These are phyloP conservation scores for Psilocybe sp. DNA, from an alignment of 768 basidiomycete species.

Conservation along the genomic window DNA sequence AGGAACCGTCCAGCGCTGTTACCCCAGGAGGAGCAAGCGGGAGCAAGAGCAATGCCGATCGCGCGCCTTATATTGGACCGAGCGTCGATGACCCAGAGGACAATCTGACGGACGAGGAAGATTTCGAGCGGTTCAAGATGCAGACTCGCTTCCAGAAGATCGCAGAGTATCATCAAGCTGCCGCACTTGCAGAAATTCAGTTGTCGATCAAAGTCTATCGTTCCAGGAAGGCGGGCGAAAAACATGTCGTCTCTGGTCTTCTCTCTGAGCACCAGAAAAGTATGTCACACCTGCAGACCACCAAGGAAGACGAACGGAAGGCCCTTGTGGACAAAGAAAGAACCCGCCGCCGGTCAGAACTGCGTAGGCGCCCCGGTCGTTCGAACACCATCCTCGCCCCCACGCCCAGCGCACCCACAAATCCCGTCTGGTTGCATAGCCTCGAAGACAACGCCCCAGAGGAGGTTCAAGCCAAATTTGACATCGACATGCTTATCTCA, in stretches of 20 bases:
- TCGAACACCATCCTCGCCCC: constrained; percentile 19
- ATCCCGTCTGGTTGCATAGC: constrained; percentile 15
- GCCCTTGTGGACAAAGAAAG: too few relatives aligned
- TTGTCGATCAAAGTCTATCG: constrained; percentile 34
- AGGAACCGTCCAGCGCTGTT: too few relatives aligned
- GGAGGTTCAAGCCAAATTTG: constrained; percentile 10
- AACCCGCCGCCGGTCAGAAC: too few relatives aligned
- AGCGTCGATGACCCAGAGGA: not conserved
- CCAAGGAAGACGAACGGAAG: constrained; percentile 34
- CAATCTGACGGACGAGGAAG: constrained; percentile 26
- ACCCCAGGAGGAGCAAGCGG: too few relatives aligned
- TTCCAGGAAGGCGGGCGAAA: constrained; percentile 12
- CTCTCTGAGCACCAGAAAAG: constrained; percentile 36
- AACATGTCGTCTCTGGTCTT: constrained; percentile 27
- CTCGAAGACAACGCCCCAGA: constrained; percentile 12
- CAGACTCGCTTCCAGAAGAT: constrained; percentile 44
- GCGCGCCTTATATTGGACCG: constrained; percentile 12
- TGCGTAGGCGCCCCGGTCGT: constrained; percentile 8
- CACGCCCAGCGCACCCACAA: constrained; percentile 13
- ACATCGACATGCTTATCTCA: constrained; percentile 11
- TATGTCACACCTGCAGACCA: constrained; percentile 36
- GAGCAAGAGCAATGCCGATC: not conserved
- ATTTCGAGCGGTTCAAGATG: constrained; percentile 44
- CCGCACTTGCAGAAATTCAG: constrained; percentile 40
- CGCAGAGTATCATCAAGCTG: constrained; percentile 47